These are phyloP conservation scores for Xylaria intraflava DNA, from an alignment of 495 filamentous ascomycete genomes.

Conservation along the genomic window DNA sequence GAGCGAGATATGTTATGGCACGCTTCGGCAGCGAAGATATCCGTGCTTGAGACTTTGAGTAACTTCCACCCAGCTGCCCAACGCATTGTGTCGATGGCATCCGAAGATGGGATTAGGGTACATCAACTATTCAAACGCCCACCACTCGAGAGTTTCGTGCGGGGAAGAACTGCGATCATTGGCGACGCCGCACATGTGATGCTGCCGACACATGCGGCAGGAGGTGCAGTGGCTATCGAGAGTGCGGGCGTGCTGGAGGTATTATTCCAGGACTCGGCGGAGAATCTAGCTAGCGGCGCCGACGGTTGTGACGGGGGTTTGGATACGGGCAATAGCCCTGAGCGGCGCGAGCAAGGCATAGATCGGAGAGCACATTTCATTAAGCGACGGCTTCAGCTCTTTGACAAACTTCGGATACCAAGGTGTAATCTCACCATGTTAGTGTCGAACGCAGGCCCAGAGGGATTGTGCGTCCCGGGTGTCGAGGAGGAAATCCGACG, in stretches of 20 bases:
- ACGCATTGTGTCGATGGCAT: conserved; percentile 19
- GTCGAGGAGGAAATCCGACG: conserved; percentile 24
- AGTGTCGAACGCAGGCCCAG: conserved; percentile 22
- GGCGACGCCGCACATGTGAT: conserved; percentile 30
- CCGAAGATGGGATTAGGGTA: conserved; percentile 27
- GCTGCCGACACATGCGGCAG: conserved; percentile 26
- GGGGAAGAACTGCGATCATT: conserved; percentile 18
- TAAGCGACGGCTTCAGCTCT: conserved; percentile 14
- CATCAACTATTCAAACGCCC: conserved; percentile 23
- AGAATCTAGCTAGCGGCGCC: not conserved
- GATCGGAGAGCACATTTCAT: not conserved
- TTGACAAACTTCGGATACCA: conserved; percentile 24
- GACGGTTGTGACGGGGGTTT: too few species aligned
- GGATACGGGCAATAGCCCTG: not conserved
- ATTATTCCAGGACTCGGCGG: conserved; percentile 10
- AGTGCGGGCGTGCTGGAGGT: conserved; percentile 20
- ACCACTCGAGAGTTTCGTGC: conserved; percentile 19
- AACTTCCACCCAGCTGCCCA: conserved; percentile 20
- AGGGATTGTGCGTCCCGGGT: conserved; percentile 14
- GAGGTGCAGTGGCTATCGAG: conserved; percentile 24
- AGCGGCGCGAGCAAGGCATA: not conserved
- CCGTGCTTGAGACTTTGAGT: conserved; percentile 4
- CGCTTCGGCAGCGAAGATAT: not conserved
- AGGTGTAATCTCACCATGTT: conserved; percentile 30
- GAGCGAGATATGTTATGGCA: not conserved